Evolutionary conservation across 2,329 filamentous ascomycete genomes (phyloP), one percentile per base, ranked within the genome.

Genomic region (Trichothecium roseum): DNA sequence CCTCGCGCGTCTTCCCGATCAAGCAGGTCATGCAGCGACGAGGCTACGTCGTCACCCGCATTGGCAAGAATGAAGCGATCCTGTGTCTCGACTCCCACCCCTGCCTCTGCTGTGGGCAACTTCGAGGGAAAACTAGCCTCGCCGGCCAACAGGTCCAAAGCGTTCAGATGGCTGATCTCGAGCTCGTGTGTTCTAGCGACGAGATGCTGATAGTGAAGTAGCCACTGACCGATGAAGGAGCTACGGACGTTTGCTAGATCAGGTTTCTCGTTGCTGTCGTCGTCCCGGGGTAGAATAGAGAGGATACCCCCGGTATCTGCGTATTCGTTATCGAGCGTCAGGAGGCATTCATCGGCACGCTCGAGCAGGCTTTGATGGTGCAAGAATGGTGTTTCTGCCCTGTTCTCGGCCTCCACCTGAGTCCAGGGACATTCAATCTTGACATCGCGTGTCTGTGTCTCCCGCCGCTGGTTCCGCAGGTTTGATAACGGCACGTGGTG

Each of bases 271-370:
- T n/a, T n/a, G n/a, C 31, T 33, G 27, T 60, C 55, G 3, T 57
- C 56, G 6, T 24, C 20, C 10, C 20, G 20, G 0, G 73, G 74
- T 1, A 78, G 59, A 7, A 77, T 54, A 14, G 66, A 63, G 29
- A 78, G 56, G 14, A 78, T 53, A 3, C 74, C 74, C 13, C 74
- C 74, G 26, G 69, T 67, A 18, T 63, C 57, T 30, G 63, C 61
- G 45, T 68, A 72, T 49, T 77, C 72, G 46, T 77, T 70, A 43
- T 78, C 74, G 6, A 78, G 62, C 3, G 69, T 59, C 54, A 77
- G 72, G 5, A 78, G 65, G 34, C 72, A 69, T 39, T 68, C 62
- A 46, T 78, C 77, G 40, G 73, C 72, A 48, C 78, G 74, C 56
- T 63, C 59, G 18, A 74, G 54, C 13, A 78, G 60, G 22, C 60